Percentiles rank a stretch among this genome's conserved stretches.
These are phyloP conservation scores for Xylariaceae sp. DNA, from an alignment of 2,329 filamentous ascomycete species.

Conservation along the genomic window DNA sequence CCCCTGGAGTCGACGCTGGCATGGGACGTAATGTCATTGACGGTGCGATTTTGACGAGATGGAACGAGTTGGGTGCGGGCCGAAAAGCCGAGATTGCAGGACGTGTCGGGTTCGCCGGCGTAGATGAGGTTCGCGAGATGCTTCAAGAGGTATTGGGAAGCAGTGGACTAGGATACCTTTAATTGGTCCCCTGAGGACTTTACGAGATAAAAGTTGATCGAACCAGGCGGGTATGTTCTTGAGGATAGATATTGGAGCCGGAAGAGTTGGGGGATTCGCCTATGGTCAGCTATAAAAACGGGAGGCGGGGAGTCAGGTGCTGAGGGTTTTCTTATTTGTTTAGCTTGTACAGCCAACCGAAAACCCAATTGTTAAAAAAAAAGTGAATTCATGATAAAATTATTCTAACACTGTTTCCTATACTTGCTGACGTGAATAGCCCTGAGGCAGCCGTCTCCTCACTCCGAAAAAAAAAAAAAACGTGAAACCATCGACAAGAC, in stretches of 20 bases:
- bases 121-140: slow-evolving; percentile 59
- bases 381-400: background rate
- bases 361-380: background rate
- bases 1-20: slow-evolving; percentile 51
- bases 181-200: slow-evolving; percentile 2
- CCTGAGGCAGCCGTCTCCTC: too few species aligned
- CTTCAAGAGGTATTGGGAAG: slow-evolving; percentile 50
- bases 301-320: slow-evolving; percentile 6
- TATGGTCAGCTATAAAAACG: slow-evolving; percentile 3
- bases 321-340: background rate
- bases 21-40: slow-evolving; percentile 68
- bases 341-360: background rate
- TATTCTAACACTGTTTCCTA: background rate
- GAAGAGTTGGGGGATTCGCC: background rate
- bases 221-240: background rate
- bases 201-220: background rate
- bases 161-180: slow-evolving; percentile 48
- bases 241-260: background rate
- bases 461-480: background rate
- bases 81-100: slow-evolving; percentile 67
- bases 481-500: background rate
- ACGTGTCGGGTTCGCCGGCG: slow-evolving; percentile 61
- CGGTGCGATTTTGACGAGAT: slow-evolving; percentile 66
- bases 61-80: slow-evolving; percentile 68
- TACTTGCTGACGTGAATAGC: background rate